Percentiles rank a stretch among this genome's conserved stretches.
Evolutionary conservation across 2,329 filamentous ascomycete genomes (phyloP).

Genomic region (Alternaria brassicae): DNA sequence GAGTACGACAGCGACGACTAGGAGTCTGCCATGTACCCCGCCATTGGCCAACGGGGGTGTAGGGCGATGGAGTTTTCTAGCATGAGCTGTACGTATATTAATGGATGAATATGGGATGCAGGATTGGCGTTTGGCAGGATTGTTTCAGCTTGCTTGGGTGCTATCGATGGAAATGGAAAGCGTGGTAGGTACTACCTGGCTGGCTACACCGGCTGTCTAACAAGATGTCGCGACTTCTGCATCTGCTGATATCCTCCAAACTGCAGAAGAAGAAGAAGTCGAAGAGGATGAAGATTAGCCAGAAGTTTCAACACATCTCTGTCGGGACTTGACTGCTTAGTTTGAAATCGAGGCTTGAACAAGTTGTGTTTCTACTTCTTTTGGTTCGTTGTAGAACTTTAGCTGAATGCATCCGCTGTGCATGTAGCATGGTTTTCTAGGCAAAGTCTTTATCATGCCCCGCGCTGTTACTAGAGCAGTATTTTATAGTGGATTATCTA

Average conservation of each 20-base stretch:
- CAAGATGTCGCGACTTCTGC: background rate
- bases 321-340: background rate
- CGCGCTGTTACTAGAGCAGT: slow-evolving; percentile 34
- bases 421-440: slow-evolving; percentile 42
- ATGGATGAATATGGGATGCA: background rate
- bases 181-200: background rate
- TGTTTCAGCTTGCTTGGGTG: background rate
- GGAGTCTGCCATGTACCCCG: slow-evolving; percentile 4
- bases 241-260: background rate
- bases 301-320: background rate
- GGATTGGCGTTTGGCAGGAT: background rate
- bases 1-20: slow-evolving; percentile 65
- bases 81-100: background rate
- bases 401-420: too few relatives aligned
- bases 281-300: background rate
- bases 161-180: background rate
- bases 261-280: background rate
- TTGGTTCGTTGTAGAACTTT: too few relatives aligned
- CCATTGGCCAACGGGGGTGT: background rate
- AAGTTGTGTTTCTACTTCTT: too few relatives aligned
- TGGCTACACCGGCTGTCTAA: background rate
- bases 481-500: slow-evolving; percentile 39
- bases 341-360: background rate
- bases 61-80: background rate
- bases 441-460: slow-evolving; percentile 41